Conservation (phyloP, 257 asterid species). For the Fraxinus pennsylvanica region DNA sequence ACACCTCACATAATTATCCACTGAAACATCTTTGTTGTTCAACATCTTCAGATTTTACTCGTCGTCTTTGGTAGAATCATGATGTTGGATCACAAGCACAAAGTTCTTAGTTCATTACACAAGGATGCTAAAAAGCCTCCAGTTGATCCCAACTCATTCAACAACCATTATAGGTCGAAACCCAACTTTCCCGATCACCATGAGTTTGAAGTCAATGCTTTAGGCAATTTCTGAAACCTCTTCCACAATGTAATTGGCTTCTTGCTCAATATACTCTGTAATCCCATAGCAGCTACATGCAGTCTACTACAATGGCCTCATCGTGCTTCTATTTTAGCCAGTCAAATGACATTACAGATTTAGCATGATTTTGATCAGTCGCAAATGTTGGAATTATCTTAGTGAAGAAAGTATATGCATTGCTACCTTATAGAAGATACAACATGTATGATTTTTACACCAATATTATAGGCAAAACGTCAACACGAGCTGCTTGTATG, state of each 20-base stretch:
- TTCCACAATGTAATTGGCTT: neutral
- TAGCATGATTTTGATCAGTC: neutral
- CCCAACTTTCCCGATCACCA: neutral
- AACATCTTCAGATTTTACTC: neutral
- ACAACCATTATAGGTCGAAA: neutral
- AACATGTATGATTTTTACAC: too few relatives aligned
- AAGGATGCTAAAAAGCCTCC: constrained; percentile 17
- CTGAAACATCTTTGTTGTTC: too few relatives aligned
- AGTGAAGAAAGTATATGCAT: neutral
- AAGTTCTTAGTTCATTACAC: neutral
- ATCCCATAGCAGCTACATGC: neutral
- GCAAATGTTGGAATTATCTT: neutral
- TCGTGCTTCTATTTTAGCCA: neutral
- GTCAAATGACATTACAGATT: neutral
- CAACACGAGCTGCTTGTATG: too few relatives aligned
- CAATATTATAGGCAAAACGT: too few relatives aligned
- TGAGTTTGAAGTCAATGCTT: constrained; percentile 5
- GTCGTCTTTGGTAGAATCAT: neutral
- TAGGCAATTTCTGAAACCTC: neutral
- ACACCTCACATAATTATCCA: neutral
- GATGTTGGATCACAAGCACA: constrained; percentile 9
- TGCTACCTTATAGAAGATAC: too few relatives aligned
- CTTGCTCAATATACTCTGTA: neutral
- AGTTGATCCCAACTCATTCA: constrained; percentile 9
- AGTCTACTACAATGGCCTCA: neutral